Evolutionary conservation across 2,329 filamentous ascomycete genomes (phyloP).

Genomic region (Fusarium nelsonii): DNA sequence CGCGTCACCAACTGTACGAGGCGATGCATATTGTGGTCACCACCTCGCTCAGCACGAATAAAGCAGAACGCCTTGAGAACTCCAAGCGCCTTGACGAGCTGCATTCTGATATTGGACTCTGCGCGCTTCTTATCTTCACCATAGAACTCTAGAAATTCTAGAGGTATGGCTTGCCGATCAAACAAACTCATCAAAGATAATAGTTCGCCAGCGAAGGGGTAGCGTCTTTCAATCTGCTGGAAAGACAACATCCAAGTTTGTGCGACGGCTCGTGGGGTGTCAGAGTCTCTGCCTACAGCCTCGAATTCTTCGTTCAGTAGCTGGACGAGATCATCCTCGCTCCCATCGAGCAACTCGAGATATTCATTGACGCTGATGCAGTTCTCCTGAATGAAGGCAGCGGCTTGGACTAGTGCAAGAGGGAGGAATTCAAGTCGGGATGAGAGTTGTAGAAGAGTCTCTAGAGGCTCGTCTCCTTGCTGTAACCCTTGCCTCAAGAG

Average conservation of each 20-base stretch:
- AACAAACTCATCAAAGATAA: conserved; percentile 52
- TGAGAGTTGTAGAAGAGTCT: conserved; percentile 35
- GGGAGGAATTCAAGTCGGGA: conserved; percentile 50
- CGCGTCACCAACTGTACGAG: conserved; percentile 52
- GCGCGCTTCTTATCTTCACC: fast-evolving
- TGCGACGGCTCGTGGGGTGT: conserved; percentile 45
- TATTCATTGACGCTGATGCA: conserved; percentile 45
- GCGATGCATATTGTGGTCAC: conserved; percentile 50
- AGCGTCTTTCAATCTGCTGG: conserved; percentile 49
- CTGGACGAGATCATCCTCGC: conserved; percentile 20
- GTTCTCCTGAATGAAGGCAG: conserved; percentile 53
- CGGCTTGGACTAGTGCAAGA: conserved; percentile 53
- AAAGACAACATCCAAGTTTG: conserved; percentile 54
- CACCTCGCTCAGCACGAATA: conserved; percentile 28
- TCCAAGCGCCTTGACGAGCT: conserved; percentile 13
- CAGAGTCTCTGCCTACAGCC: conserved; percentile 47
- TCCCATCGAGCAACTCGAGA: conserved; percentile 43
- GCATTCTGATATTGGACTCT: neutral
- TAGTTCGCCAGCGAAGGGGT: conserved; percentile 46
- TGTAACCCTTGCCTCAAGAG: conserved; percentile 43
- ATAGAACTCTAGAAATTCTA: conserved; percentile 33
- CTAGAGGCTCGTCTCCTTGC: neutral
- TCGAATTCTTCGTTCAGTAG: conserved; percentile 51
- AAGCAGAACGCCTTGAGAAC: conserved; percentile 51
- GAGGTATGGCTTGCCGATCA: conserved; percentile 49